phyloP scores from a whole-genome alignment of 495 filamentous ascomycete species.

The Xylaria grammica region DNA sequence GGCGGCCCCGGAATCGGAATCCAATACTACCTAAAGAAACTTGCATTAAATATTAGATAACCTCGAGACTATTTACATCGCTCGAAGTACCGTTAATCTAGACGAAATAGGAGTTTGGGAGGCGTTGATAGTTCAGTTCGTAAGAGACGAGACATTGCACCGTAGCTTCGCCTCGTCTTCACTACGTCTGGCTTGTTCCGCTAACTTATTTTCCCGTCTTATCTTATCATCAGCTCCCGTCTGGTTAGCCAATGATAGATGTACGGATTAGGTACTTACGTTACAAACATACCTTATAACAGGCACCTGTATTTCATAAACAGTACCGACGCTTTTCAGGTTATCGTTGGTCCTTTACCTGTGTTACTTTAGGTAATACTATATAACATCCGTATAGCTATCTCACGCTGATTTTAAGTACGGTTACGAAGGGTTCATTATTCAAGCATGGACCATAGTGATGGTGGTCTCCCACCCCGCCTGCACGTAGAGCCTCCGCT shows the following conservation, averaged over 20 bases:
- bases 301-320: background rate
- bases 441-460: background rate
- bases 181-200: no score
- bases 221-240: constrained; percentile 18
- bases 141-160: background rate
- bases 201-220: no score
- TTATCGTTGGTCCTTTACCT: background rate
- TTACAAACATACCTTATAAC: constrained; percentile 1
- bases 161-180: no score
- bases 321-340: background rate
- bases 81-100: background rate
- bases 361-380: no score
- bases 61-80: background rate
- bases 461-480: constrained; percentile 29
- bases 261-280: background rate
- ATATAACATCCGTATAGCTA: no score
- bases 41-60: background rate
- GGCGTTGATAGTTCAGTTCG: background rate
- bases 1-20: background rate
- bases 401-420: no score
- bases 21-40: background rate
- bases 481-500: constrained; percentile 65
- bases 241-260: background rate
- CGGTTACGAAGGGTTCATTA: background rate
- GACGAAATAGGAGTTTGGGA: background rate